Evolutionary conservation across 2,329 filamentous ascomycete species (phyloP).

Genomic region (Aschersonia sp.): DNA sequence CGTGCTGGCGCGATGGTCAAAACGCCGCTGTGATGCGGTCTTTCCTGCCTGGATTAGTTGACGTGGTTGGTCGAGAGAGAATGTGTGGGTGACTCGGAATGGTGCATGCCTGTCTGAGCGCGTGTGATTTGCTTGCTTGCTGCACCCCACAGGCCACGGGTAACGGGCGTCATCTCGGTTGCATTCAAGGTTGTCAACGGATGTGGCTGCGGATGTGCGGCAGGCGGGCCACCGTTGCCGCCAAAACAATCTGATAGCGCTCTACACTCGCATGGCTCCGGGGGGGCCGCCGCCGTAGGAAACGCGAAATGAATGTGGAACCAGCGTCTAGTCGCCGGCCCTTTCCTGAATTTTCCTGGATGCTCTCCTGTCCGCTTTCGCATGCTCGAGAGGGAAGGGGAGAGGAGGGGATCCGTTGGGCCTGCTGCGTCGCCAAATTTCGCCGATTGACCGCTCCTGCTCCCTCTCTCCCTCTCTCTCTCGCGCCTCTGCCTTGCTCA

Average conservation of each 20-base stretch:
- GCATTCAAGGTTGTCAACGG: neutral
- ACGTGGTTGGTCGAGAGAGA: constrained; percentile 1
- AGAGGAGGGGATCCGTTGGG: too few species aligned
- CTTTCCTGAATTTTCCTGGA: neutral
- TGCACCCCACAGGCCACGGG: constrained; percentile 1
- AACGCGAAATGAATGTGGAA: neutral
- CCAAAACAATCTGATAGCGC: neutral
- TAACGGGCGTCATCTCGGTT: neutral
- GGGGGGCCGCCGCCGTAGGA: too few species aligned
- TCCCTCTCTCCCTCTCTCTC: too few species aligned
- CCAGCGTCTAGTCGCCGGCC: neutral
- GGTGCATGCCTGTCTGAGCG: neutral
- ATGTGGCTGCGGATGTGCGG: neutral
- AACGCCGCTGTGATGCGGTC: neutral
- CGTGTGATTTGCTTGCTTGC: neutral
- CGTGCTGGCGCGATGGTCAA: neutral
- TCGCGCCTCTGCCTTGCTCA: too few species aligned
- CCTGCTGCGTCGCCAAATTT: neutral
- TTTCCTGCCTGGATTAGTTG: neutral
- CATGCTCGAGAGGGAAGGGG: too few species aligned
- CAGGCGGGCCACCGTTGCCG: neutral
- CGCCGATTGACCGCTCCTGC: neutral
- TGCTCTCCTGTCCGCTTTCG: neutral
- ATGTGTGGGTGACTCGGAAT: neutral
- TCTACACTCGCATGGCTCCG: too few species aligned